phyloP scores from a whole-genome alignment of 345 rosid genomes.

The Aethionema arabicum region DNA sequence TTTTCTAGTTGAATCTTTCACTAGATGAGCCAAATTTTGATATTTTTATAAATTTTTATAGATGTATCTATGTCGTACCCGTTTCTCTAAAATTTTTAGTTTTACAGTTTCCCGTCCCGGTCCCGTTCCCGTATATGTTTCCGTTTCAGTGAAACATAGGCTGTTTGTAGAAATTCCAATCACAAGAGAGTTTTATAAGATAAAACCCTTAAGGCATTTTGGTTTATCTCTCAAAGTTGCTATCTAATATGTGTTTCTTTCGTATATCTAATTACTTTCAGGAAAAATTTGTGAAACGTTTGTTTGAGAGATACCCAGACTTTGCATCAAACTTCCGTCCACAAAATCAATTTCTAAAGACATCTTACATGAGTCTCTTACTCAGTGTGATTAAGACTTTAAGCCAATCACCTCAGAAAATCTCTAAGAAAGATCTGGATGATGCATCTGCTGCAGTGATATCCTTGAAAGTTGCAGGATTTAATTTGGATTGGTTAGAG shows the following conservation, averaged over 20 bases:
- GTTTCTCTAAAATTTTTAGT: too few species aligned
- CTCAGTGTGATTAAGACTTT: constrained; percentile 23
- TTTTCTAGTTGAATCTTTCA: too few species aligned
- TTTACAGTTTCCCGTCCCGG: too few species aligned
- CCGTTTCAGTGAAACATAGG: too few species aligned
- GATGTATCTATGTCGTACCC: too few species aligned
- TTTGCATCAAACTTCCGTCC: constrained; percentile 17
- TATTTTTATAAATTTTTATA: too few species aligned
- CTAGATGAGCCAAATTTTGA: too few species aligned
- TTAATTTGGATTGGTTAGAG: constrained; percentile 32
- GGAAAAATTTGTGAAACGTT: constrained; percentile 5
- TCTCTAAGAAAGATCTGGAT: constrained; percentile 2
- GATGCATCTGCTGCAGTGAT: constrained; percentile 10
- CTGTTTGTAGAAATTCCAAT: background rate
- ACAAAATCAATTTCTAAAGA: constrained; percentile 16
- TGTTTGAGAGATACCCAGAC: constrained; percentile 32
- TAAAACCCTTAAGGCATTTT: too few species aligned
- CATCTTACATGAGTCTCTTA: constrained; percentile 31
- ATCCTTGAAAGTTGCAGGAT: constrained; percentile 18
- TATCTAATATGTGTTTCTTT: background rate
- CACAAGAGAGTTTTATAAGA: background rate
- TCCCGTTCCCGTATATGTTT: too few species aligned
- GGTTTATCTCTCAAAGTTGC: background rate
- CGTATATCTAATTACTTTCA: background rate
- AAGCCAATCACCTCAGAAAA: too few species aligned